phyloP scores from a whole-genome alignment of 2,329 filamentous ascomycete species.

The Epichloe sibirici region DNA sequence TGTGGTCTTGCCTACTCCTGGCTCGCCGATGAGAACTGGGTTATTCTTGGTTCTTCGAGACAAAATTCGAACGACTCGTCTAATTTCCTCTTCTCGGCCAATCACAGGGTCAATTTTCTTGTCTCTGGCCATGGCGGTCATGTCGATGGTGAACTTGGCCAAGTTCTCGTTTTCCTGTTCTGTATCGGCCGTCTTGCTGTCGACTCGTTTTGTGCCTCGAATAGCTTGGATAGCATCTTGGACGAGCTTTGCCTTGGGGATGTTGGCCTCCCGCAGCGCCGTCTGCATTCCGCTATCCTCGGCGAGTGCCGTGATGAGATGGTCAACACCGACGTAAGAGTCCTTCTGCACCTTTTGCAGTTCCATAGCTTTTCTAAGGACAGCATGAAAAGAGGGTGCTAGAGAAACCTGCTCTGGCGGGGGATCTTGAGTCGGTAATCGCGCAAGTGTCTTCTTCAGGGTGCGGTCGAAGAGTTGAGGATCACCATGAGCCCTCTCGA shows the following conservation, averaged over 20 bases:
- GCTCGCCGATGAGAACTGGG: slow-evolving; percentile 92
- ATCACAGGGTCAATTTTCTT: slow-evolving; percentile 98
- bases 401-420: slow-evolving; percentile 81
- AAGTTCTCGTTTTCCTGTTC: slow-evolving; percentile 91
- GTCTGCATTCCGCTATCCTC: slow-evolving; percentile 67
- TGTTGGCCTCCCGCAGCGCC: slow-evolving; percentile 71
- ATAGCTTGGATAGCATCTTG: slow-evolving; percentile 87
- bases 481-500: slow-evolving; percentile 89
- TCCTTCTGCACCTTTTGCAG: slow-evolving; percentile 97
- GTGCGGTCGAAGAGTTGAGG: slow-evolving; percentile 77
- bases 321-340: slow-evolving; percentile 85
- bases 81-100: slow-evolving; percentile 89
- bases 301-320: slow-evolving; percentile 74
- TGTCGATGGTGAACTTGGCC: slow-evolving; percentile 96
- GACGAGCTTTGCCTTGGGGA: slow-evolving; percentile 82
- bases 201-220: slow-evolving; percentile 82
- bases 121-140: slow-evolving; percentile 91
- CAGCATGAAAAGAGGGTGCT: slow-evolving; percentile 67
- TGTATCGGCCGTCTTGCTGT: slow-evolving; percentile 89
- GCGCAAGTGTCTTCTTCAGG: slow-evolving; percentile 83
- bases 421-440: slow-evolving; percentile 86
- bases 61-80: slow-evolving; percentile 81
- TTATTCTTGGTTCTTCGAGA: slow-evolving; percentile 97
- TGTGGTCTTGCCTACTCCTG: slow-evolving; percentile 96
- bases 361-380: slow-evolving; percentile 75